Evolutionary conservation across 2,329 filamentous ascomycete species (phyloP).

Genomic region (Cladosporium oxysporum): DNA sequence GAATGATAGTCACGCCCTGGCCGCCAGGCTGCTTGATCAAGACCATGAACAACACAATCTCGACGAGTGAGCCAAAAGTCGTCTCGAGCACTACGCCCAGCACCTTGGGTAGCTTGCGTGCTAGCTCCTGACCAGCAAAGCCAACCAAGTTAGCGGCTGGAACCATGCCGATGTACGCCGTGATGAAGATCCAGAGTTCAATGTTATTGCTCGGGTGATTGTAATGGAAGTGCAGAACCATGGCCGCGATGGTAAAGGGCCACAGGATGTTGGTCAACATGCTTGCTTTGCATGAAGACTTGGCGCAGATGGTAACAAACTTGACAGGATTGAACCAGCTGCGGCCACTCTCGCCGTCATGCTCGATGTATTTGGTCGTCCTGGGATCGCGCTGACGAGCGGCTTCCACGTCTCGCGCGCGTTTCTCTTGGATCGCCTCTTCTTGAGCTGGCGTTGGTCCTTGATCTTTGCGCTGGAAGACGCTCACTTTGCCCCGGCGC

Average conservation of each 20-base stretch:
- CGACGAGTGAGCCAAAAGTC: slow-evolving; percentile 70
- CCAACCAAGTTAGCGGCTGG: slow-evolving; percentile 54
- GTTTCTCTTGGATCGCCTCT: background rate
- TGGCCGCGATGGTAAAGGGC: slow-evolving; percentile 51
- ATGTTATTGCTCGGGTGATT: slow-evolving; percentile 25
- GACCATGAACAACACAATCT: slow-evolving; percentile 80
- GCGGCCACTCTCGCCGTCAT: slow-evolving; percentile 51
- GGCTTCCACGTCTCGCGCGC: slow-evolving; percentile 7
- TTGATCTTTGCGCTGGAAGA: slow-evolving; percentile 19
- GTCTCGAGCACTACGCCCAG: slow-evolving; percentile 58
- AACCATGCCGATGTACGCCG: slow-evolving; percentile 53
- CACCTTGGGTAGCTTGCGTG: slow-evolving; percentile 74
- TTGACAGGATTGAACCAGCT: slow-evolving; percentile 46
- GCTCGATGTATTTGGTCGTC: slow-evolving; percentile 40
- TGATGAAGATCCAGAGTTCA: slow-evolving; percentile 49
- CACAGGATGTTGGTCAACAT: slow-evolving; percentile 53
- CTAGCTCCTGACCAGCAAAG: slow-evolving; percentile 69
- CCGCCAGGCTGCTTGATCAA: slow-evolving; percentile 52
- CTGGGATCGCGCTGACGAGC: background rate
- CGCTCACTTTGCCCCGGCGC: slow-evolving; percentile 6
- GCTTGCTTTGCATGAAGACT: slow-evolving; percentile 48
- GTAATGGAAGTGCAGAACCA: slow-evolving; percentile 51
- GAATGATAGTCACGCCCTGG: slow-evolving; percentile 60
- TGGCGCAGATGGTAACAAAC: slow-evolving; percentile 48
- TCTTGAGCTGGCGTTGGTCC: background rate